These are phyloP conservation scores for Spiraea crenata DNA, from an alignment of 331 rosid genomes.

Conservation along the genomic window DNA sequence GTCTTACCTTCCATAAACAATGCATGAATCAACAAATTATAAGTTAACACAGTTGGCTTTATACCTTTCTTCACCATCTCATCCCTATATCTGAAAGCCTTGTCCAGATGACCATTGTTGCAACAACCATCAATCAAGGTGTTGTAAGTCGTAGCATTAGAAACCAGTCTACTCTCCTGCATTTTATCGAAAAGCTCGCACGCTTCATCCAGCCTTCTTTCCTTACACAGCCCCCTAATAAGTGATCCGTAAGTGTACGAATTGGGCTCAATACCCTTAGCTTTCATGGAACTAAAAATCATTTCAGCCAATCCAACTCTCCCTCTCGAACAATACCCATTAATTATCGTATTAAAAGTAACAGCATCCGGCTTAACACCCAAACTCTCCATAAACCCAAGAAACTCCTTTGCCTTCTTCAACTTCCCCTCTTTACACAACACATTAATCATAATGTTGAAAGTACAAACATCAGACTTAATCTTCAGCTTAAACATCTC, in stretches of 20 bases:
- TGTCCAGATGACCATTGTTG: conserved; percentile 63
- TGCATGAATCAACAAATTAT: conserved; percentile 80
- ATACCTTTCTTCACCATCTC: conserved; percentile 70
- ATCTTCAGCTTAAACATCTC: conserved; percentile 81
- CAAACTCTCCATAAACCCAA: conserved; percentile 60
- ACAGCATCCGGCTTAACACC: conserved; percentile 61
- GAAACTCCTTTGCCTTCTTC: conserved; percentile 68
- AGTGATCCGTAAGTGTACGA: conserved; percentile 61
- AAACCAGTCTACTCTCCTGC: conserved; percentile 50
- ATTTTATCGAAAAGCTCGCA: conserved; percentile 45
- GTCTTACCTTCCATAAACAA: conserved; percentile 63
- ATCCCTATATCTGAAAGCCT: conserved; percentile 57
- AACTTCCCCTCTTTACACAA: conserved; percentile 81
- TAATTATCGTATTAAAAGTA: conserved; percentile 71
- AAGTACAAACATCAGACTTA: conserved; percentile 56
- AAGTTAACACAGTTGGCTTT: conserved; percentile 54
- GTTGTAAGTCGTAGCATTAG: conserved; percentile 67
- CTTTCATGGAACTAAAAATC: conserved; percentile 50
- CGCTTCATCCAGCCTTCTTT: conserved; percentile 61
- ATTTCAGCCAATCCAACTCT: conserved; percentile 43
- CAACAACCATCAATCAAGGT: conserved; percentile 74
- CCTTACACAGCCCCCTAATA: conserved; percentile 63
- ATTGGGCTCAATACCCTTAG: conserved; percentile 62
- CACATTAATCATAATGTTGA: conserved; percentile 79
- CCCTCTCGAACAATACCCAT: conserved; percentile 57